A percentile compares a stretch with the other conserved stretches of the same genome.
Evolutionary conservation across 2,329 filamentous ascomycete genomes (phyloP).

Genomic region (Cytospora schulzeri): DNA sequence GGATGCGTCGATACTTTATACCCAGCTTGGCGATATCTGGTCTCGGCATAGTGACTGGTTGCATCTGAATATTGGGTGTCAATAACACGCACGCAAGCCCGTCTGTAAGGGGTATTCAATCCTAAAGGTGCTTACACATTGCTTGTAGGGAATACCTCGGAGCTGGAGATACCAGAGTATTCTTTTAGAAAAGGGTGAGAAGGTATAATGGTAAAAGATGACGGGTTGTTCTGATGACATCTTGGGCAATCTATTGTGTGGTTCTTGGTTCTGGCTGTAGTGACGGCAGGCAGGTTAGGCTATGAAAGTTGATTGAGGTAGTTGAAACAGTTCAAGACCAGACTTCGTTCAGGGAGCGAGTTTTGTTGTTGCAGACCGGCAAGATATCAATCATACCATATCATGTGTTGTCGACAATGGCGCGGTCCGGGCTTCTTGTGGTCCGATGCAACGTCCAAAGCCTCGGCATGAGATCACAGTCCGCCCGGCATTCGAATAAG

Average conservation of each 20-base stretch:
- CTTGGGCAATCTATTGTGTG: background rate
- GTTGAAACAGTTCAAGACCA: background rate
- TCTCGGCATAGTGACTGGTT: constrained; percentile 67
- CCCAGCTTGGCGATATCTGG: constrained; percentile 64
- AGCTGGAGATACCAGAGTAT: constrained; percentile 70
- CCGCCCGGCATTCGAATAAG: too few species aligned
- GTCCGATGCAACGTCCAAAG: background rate
- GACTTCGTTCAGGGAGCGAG: background rate
- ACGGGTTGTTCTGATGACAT: constrained; percentile 40
- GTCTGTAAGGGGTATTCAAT: constrained; percentile 2
- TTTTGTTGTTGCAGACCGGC: background rate
- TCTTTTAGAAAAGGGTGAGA: constrained; percentile 65
- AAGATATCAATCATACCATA: too few species aligned
- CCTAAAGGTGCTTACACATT: constrained; percentile 59
- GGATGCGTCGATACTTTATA: constrained; percentile 69
- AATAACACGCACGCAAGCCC: constrained; percentile 5
- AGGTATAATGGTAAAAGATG: constrained; percentile 67
- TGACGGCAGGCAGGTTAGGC: background rate
- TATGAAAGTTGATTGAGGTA: background rate
- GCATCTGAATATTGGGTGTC: constrained; percentile 49
- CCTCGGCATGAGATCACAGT: constrained; percentile 23
- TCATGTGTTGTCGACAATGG: background rate
- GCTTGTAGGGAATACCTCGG: constrained; percentile 63
- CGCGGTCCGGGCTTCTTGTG: background rate
- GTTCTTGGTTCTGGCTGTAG: background rate